Conservation (phyloP, 108 stramenopile genomes). For the Pseudonitzschia multistriata region DNA sequence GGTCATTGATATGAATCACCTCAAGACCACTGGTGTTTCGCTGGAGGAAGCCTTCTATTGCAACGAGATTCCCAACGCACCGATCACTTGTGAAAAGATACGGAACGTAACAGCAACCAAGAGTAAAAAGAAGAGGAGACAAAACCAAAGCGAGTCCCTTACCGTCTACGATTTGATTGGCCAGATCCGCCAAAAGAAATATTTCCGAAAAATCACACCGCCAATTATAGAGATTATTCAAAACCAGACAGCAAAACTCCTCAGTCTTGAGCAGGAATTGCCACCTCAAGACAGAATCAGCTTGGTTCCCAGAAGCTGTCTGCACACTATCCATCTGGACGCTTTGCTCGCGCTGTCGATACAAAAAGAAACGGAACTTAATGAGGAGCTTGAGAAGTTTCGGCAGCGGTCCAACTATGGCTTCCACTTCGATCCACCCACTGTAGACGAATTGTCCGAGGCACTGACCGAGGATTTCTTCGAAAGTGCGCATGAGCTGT, state of each 20-base stretch:
- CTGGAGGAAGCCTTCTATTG: not conserved
- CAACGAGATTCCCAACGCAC: not conserved
- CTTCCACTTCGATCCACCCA: too few species aligned
- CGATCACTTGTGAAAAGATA: not conserved
- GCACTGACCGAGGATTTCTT: too few species aligned
- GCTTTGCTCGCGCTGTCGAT: too few species aligned
- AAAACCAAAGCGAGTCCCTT: not conserved
- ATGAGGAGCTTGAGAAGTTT: too few species aligned
- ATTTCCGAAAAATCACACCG: too few species aligned
- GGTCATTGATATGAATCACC: not conserved
- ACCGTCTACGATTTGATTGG: not conserved
- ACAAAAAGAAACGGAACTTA: too few species aligned
- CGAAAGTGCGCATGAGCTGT: too few species aligned
- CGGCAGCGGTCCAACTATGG: too few species aligned
- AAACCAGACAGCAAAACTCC: not conserved
- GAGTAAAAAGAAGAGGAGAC: too few species aligned
- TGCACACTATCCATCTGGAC: too few species aligned
- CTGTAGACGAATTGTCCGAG: too few species aligned
- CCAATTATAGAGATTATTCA: not conserved
- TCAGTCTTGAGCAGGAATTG: not conserved
- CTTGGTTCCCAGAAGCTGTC: not conserved
- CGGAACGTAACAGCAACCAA: not conserved
- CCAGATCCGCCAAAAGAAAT: not conserved
- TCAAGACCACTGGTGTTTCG: not conserved
- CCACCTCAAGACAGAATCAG: not conserved